Base-by-base conservation (phyloP, 2,329 filamentous ascomycete species). In the Microthyrium microscopicum region DNA sequence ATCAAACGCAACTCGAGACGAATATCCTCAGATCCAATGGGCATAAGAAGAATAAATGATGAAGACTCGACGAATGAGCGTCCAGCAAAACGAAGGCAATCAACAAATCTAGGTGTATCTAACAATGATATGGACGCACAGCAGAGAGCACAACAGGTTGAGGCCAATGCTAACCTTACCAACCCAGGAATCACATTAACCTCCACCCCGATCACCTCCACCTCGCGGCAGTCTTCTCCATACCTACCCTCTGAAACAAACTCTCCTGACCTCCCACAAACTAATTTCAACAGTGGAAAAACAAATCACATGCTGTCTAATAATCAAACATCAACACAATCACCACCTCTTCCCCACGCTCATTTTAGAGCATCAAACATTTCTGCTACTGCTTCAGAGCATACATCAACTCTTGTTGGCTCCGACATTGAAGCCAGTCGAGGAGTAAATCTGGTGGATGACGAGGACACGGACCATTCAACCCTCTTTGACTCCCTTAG, bases 401-500 rank as follows among this genome's bases (percentile, higher is more conserved):
- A 66, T 35, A 58, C 66, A 20, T 80, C 75, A 17, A 78, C 73
- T 19, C 61, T 77, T 41, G 69, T 72, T 40, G 75, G 73, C 39
- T 82, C 75, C 19, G 79, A 84, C 44, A 67, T 70, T 46, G 76
- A 82, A 39, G 60, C 60, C 40, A n/a, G n/a, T n/a, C 68, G 70
- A 42, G 71, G 67, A 29, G 67, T 74, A 43, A 61, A 57, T n/a
- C 81, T 72, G 8, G 69, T 68, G 16, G 78, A 83, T 37, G 79
- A 83, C 35, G 76, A 82, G 45, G 79, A 83, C 45, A 74, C 72
- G n/a, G 78, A 83, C 49, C 72, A 77, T 46, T 76, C 73, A 54
- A 83, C 77, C 50, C 64, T 78, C 36, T 84, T 73, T 52, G 80
- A 85, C 57, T 84, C 79, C 20, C 56, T 83, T 43, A 73, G 77